Evolutionary conservation across 169 alveolate genomes (phyloP).

Genomic region (Eimeria acervulina): DNA sequence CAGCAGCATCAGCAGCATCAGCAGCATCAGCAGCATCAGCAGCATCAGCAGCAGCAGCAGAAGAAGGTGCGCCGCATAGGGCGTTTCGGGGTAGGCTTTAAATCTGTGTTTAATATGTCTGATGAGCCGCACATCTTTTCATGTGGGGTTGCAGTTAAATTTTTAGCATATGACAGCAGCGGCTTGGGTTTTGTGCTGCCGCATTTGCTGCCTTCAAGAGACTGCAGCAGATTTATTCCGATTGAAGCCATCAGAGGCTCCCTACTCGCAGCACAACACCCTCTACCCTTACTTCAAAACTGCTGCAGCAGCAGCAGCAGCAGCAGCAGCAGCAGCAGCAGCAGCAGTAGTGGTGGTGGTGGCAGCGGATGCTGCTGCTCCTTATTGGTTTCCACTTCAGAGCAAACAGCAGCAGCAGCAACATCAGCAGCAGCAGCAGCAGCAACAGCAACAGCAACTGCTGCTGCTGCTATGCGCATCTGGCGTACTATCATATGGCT

Average conservation of each 20-base stretch:
- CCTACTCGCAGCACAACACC: conserved; percentile 28
- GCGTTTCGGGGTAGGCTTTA: conserved; percentile 88
- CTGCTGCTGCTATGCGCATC: neutral
- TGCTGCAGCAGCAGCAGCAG: conserved; percentile 24
- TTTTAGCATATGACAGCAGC: conserved; percentile 73
- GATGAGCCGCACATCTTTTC: conserved; percentile 87
- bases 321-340: neutral
- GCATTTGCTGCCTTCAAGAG: conserved; percentile 47
- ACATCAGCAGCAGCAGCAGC: neutral
- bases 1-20: neutral
- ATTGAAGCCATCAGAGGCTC: conserved; percentile 39
- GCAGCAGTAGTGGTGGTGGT: neutral
- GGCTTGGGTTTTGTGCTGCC: conserved; percentile 85
- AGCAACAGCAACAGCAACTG: neutral
- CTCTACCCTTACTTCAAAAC: neutral
- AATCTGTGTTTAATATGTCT: conserved; percentile 86
- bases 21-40: conserved; percentile 20
- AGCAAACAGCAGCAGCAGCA: neutral
- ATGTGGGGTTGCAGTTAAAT: conserved; percentile 77
- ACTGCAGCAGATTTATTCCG: conserved; percentile 34
- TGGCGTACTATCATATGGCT: conserved; percentile 82
- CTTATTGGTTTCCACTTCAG: neutral
- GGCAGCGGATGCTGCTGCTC: conserved; percentile 28
- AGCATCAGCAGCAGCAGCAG: neutral
- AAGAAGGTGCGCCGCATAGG: conserved; percentile 80